A percentile compares a stretch with the other conserved stretches of the same genome.
Evolutionary conservation across 257 asterid genomes (phyloP).

Genomic region (Salvia miltiorrhiza): DNA sequence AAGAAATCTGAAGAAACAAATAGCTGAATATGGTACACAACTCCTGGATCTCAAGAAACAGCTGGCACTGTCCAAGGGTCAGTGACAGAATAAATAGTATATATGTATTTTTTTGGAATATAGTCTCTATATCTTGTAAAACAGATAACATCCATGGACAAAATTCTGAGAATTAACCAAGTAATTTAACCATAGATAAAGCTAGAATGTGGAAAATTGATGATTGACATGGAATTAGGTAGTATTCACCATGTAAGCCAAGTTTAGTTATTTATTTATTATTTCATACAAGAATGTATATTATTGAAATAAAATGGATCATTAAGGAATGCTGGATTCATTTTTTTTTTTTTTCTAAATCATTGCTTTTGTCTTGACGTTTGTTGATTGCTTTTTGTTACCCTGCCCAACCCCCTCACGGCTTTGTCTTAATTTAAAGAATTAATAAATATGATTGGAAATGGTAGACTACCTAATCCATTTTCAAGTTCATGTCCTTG

Average conservation of each 20-base stretch:
- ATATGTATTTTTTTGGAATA: not conserved
- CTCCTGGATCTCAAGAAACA: conserved; percentile 54
- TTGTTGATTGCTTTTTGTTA: not conserved
- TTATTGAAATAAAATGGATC: not conserved
- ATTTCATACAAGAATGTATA: not conserved
- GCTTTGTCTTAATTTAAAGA: not conserved
- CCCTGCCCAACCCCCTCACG: not conserved
- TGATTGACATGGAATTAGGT: not conserved
- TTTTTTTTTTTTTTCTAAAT: not conserved
- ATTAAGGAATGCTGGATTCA: not conserved
- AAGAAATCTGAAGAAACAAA: conserved; percentile 47
- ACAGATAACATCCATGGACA: not conserved
- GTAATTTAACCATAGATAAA: not conserved
- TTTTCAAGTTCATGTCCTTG: not conserved
- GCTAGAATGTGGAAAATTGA: not conserved
- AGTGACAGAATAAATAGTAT: not conserved
- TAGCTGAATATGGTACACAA: conserved; percentile 47
- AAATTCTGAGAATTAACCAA: not conserved
- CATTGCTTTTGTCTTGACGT: not conserved
- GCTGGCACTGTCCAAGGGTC: conserved; percentile 35
- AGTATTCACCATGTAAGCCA: not conserved
- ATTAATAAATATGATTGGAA: not conserved
- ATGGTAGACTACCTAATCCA: conserved; percentile 1
- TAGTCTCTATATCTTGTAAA: conserved; percentile 4
- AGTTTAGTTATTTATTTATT: not conserved